Percentiles rank a stretch among this genome's conserved stretches.
These are phyloP conservation scores for Microcos paniculata DNA, from an alignment of 345 rosid species.

Conservation along the genomic window DNA sequence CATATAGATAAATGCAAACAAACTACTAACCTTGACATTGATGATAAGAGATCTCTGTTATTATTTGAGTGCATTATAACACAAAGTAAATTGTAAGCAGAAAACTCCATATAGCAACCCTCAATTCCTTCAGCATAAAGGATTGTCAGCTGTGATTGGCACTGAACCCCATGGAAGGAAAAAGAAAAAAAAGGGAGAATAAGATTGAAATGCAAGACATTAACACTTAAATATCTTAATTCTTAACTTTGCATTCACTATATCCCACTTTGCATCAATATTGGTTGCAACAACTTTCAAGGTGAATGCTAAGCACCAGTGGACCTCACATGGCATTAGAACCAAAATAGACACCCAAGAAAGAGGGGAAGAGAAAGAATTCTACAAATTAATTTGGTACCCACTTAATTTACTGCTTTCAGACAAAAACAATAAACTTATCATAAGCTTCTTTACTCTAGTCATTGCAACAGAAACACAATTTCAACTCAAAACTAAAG, in stretches of 20 bases:
- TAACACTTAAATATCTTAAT: neutral
- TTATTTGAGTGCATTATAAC: conserved; percentile 87
- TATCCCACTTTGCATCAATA: neutral
- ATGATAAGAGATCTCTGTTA: conserved; percentile 77
- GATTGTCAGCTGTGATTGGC: conserved; percentile 90
- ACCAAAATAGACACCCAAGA: neutral
- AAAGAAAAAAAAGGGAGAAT: conserved; percentile 16
- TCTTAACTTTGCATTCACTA: neutral
- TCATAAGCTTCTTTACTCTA: neutral
- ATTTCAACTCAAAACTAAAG: neutral
- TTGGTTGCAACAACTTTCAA: neutral
- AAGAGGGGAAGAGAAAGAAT: neutral
- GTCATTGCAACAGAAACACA: neutral
- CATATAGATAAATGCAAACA: neutral
- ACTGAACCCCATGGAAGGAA: conserved; percentile 42
- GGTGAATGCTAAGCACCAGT: neutral
- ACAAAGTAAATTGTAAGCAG: conserved; percentile 88
- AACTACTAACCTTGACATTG: conserved; percentile 81
- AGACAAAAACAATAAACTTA: neutral
- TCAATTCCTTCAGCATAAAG: conserved; percentile 91
- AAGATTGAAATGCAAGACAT: neutral
- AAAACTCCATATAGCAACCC: conserved; percentile 89
- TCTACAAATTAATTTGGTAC: neutral
- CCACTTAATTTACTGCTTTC: neutral
- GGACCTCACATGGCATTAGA: neutral